Evolutionary conservation across 495 filamentous ascomycete genomes (phyloP), one percentile per base, ranked within the genome.

Genomic region (Lepidopterella palustris): DNA sequence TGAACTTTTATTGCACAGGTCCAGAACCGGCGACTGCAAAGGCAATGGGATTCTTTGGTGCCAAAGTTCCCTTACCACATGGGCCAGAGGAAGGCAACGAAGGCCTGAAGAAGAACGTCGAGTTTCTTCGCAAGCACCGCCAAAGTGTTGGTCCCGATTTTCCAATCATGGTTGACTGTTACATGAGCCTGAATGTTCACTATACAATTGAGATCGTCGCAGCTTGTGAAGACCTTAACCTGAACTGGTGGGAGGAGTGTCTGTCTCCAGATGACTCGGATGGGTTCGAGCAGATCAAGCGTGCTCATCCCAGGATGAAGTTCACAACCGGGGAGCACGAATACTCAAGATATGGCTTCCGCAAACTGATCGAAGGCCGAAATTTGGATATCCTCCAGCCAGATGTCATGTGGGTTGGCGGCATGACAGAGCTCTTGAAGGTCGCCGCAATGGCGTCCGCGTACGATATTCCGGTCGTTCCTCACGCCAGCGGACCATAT

Each of bases 211-310:
- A 95, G 71, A 79, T 96, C 11, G 91, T 87, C 35, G 87, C 90
- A 73, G 87, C 86, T 48, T 87, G 85, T 53, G 73, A 85, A 56
- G 84, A 90, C 42, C 81, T 96, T 58, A 81, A 93, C 73, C 92
- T 96, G 70, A 87, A 95, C 76, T 96, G 91, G 91, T 96, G 89
- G 89, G 91, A 96, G 78, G 91, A 96, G 74, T 93, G 89, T 60
- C 77, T 96, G 45, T 85, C 82, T 28, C 90, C 90, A 2, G 91
- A 96, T 72, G 90, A 96, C 75, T 87, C 88, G 57, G 90, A 95
- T 61, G 90, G 90, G 52, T 92, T 92, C 66, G 85, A 84, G 48
- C 83, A 88, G 68, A 82, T 96, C 73, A 96, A 96, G 77, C 82
- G 84, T 42, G 90, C 91, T 3, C 88, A 95, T 67, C 91, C 91